These are phyloP conservation scores for Sporisorium graminicola DNA, from an alignment of 1,284 basidiomycete genomes.

Conservation along the genomic window DNA sequence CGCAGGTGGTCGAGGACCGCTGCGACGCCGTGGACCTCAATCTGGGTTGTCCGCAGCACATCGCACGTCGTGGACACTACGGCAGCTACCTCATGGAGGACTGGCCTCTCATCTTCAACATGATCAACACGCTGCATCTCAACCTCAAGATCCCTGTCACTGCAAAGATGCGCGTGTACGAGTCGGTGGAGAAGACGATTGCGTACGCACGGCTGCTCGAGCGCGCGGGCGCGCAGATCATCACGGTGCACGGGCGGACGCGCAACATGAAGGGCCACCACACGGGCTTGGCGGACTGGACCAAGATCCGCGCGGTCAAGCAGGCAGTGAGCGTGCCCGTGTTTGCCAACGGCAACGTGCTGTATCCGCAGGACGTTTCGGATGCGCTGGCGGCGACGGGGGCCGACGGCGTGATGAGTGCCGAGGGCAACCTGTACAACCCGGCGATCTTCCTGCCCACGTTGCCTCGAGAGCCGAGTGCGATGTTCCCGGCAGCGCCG, in stretches of 20 bases:
- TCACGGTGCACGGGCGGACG: slow-evolving; percentile 91
- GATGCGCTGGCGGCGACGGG: slow-evolving; percentile 84
- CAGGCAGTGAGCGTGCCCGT: slow-evolving; percentile 89
- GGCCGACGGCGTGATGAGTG: slow-evolving; percentile 92
- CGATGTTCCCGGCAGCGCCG: slow-evolving; percentile 42
- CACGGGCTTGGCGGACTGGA: slow-evolving; percentile 81
- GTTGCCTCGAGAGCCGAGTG: slow-evolving; percentile 14
- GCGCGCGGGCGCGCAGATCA: slow-evolving; percentile 91
- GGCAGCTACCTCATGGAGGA: slow-evolving; percentile 94
- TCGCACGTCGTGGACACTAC: slow-evolving; percentile 87
- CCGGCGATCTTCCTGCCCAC: slow-evolving; percentile 79
- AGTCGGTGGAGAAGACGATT: slow-evolving; percentile 85
- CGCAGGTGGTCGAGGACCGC: slow-evolving; percentile 57
- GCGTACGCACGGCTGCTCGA: slow-evolving; percentile 96
- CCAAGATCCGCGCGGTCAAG: slow-evolving; percentile 87
- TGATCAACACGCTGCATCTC: slow-evolving; percentile 73
- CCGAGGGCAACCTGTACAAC: slow-evolving; percentile 95
- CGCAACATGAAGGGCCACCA: slow-evolving; percentile 89
- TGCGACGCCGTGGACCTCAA: slow-evolving; percentile 93
- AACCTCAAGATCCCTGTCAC: slow-evolving; percentile 91
- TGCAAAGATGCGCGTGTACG: slow-evolving; percentile 94
- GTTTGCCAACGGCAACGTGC: slow-evolving; percentile 96
- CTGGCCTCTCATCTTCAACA: slow-evolving; percentile 77
- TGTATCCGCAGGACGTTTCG: slow-evolving; percentile 84
- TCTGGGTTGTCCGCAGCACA: slow-evolving; percentile 91